A percentile compares a stretch with the other conserved stretches of the same genome.
These are phyloP conservation scores for Apiospora arundinis DNA, from an alignment of 2,329 filamentous ascomycete species.

Conservation along the genomic window DNA sequence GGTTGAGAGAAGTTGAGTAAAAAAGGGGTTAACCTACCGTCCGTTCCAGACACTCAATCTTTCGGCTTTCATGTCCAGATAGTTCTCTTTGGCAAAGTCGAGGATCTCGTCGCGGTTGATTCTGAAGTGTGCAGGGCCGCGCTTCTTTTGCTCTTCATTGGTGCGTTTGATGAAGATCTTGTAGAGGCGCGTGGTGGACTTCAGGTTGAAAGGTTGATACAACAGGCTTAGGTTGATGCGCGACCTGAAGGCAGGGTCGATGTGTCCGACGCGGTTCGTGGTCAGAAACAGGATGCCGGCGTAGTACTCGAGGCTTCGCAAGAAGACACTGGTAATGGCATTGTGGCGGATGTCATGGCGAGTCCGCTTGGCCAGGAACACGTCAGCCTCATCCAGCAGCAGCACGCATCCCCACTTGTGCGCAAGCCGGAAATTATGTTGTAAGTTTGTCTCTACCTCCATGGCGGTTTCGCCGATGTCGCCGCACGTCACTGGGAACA, in stretches of 20 bases:
- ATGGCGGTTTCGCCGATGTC: constrained; percentile 20
- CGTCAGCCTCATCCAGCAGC: constrained; percentile 18
- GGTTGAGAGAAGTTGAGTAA: neutral
- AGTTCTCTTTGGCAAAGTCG: neutral
- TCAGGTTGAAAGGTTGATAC: constrained; percentile 31
- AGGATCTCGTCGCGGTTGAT: constrained; percentile 3
- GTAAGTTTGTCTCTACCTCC: neutral
- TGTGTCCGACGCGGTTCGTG: constrained; percentile 39
- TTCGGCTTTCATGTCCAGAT: neutral
- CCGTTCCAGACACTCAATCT: neutral
- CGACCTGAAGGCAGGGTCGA: constrained; percentile 36
- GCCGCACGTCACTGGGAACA: constrained; percentile 12
- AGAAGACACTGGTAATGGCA: constrained; percentile 11
- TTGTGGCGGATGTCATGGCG: constrained; percentile 1
- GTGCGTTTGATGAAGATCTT: constrained; percentile 24
- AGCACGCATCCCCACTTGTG: constrained; percentile 21
- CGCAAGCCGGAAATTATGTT: neutral
- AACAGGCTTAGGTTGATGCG: constrained; percentile 39
- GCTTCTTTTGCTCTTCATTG: constrained; percentile 21
- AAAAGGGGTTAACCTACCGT: neutral
- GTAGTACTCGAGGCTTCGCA: constrained; percentile 38
- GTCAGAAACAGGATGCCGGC: constrained; percentile 46
- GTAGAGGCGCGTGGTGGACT: constrained; percentile 23
- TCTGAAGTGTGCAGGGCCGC: constrained; percentile 7
- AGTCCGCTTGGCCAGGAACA: neutral